Evolutionary conservation across 345 rosid genomes (phyloP).

Genomic region (Camelina laxa): DNA sequence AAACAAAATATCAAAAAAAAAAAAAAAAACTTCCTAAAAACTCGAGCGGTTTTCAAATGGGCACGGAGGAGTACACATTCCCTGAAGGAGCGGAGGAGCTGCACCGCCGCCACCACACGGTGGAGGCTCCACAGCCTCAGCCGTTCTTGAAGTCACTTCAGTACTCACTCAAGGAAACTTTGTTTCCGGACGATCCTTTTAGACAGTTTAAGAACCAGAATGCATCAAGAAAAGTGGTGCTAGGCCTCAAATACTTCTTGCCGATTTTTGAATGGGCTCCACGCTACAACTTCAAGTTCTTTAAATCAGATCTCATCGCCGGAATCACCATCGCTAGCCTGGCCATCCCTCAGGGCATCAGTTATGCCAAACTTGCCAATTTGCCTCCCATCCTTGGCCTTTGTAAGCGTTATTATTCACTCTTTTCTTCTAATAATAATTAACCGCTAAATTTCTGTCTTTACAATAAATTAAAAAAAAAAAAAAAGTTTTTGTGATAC

Average conservation of each 20-base stretch:
- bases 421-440: neutral
- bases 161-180: slow-evolving; percentile 72
- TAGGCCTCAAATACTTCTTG: slow-evolving; percentile 71
- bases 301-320: slow-evolving; percentile 79
- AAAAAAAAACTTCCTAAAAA: neutral
- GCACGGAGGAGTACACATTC: slow-evolving; percentile 41
- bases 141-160: slow-evolving; percentile 72
- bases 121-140: slow-evolving; percentile 72
- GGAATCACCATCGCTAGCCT: slow-evolving; percentile 97
- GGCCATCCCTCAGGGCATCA: slow-evolving; percentile 97
- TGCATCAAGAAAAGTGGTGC: slow-evolving; percentile 51
- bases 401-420: slow-evolving; percentile 53
- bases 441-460: neutral
- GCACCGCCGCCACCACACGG: slow-evolving; percentile 53
- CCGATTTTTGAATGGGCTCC: slow-evolving; percentile 95
- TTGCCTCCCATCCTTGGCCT: slow-evolving; percentile 94
- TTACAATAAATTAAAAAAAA: no score
- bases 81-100: slow-evolving; percentile 44
- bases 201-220: slow-evolving; percentile 79
- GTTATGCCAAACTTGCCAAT: slow-evolving; percentile 87
- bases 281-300: slow-evolving; percentile 69
- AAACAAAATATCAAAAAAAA: neutral
- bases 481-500: no score
- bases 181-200: slow-evolving; percentile 93
- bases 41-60: slow-evolving; percentile 40